A percentile compares a stretch with the other conserved stretches of the same genome.
These are phyloP conservation scores for Tylopilus plumbeoviolaceoides DNA, from an alignment of 768 basidiomycete species.

Conservation along the genomic window DNA sequence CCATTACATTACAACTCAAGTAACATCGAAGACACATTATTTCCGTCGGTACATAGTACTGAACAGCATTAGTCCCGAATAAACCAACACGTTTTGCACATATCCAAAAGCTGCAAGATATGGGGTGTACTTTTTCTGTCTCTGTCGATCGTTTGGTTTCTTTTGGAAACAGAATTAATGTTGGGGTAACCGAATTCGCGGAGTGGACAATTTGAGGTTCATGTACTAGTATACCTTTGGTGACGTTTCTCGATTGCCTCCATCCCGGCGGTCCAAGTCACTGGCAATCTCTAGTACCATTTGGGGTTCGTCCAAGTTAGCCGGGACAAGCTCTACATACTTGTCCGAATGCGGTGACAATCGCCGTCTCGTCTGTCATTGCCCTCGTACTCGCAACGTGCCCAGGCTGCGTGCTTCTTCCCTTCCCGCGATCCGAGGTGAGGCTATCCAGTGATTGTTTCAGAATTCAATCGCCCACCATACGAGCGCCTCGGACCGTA, in stretches of 20 bases:
- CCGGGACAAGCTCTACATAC: neutral
- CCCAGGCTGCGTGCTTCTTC: neutral
- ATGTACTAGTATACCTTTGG: neutral
- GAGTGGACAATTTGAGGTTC: slow-evolving; percentile 17
- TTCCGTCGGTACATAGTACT: slow-evolving; percentile 8
- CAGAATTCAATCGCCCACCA: neutral
- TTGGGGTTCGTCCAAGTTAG: neutral
- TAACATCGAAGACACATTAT: slow-evolving; percentile 13
- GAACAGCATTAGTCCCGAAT: neutral
- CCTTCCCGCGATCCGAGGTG: neutral
- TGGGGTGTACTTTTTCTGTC: slow-evolving; percentile 6
- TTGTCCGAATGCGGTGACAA: neutral
- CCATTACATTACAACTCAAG: slow-evolving; percentile 22
- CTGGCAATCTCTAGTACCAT: neutral
- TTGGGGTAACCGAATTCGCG: slow-evolving; percentile 13
- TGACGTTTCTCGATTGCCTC: slow-evolving; percentile 5
- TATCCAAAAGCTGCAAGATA: neutral
- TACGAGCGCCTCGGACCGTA: neutral
- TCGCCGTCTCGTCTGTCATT: neutral
- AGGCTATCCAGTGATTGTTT: neutral
- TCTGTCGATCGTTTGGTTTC: slow-evolving; percentile 1
- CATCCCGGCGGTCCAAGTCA: slow-evolving; percentile 2
- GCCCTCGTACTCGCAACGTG: too few relatives aligned
- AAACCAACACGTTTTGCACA: neutral
- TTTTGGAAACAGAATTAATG: slow-evolving; percentile 8